phyloP scores from a whole-genome alignment of 176 grass and related monocot species.

The Oryza rufipogon region DNA sequence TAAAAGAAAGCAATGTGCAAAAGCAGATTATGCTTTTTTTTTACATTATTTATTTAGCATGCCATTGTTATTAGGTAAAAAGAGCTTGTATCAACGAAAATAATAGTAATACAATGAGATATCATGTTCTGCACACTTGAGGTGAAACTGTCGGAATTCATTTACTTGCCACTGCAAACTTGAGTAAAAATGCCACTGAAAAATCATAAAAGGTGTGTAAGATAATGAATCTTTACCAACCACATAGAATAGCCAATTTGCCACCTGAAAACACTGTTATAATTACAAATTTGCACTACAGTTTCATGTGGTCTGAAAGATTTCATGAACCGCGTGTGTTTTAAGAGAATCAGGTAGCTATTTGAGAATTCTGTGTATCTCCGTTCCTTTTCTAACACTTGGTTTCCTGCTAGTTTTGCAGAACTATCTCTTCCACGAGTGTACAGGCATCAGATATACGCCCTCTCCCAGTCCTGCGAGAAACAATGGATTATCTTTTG shows the following conservation, averaged over 20 bases:
- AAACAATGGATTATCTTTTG: conserved; percentile 79
- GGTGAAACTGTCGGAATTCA: not conserved
- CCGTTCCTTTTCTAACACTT: conserved; percentile 45
- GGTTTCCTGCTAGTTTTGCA: conserved; percentile 78
- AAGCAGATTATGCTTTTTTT: not conserved
- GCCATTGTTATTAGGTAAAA: conserved; percentile 19
- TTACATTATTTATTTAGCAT: not conserved
- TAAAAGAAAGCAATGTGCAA: not conserved
- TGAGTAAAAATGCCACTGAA: not conserved
- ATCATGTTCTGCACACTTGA: not conserved
- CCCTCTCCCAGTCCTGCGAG: conserved; percentile 63
- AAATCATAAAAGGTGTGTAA: not conserved
- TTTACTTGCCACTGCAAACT: not conserved
- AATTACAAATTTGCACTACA: not conserved
- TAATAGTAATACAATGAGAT: not conserved
- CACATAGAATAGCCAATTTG: not conserved
- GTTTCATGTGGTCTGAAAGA: conserved; percentile 16
- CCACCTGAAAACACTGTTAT: conserved; percentile 15
- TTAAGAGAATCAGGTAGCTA: not conserved
- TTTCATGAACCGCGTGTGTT: not conserved
- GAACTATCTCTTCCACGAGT: conserved; percentile 72
- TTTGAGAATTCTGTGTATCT: not conserved
- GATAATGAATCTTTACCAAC: not conserved
- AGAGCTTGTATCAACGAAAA: conserved; percentile 13
- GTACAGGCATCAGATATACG: conserved; percentile 70